Evolutionary conservation across 768 basidiomycete species (phyloP), one percentile per base, ranked within the genome.

Genomic region (Mycena metata): DNA sequence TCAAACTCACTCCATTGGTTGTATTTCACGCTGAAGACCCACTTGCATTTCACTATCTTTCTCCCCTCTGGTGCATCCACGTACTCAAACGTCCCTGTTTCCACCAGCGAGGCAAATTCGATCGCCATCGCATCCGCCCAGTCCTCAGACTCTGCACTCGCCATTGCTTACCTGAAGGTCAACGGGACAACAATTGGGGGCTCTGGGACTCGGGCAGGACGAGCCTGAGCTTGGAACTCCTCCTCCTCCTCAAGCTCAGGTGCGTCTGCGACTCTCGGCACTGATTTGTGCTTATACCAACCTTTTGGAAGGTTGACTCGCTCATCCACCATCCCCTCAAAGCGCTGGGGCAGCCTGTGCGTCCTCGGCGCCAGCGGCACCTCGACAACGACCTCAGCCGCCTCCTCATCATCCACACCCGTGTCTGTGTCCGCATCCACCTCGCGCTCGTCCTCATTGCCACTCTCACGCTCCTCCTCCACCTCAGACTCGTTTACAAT

Each of bases 151-250:
- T 52, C 30, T 52, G 51, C 52, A 11, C 35, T 39, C 3, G 51
- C 51, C 51, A 52, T 52, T 17, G 51, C 51, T 19, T 52, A 30
- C 26, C n/a, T 35, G 51, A 52, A 52, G n/a, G 45, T 46, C 45
- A 46, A 46, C 16, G 45, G 45, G 2, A 46, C 45, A n/a, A n/a
- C 1, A 8, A 33, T 52, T 24, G 51, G 26, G 8, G 51, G 9
- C 17, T 4, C 17, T 52, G 51, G 30, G 30, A 52, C 30, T 35
- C 30, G 24, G 4, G 51, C 51, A 35, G 51, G 4, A 52, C 30
- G 51, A 7, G 51, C 51, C 8, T 52, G 51, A 35, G 51, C 51
- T 52, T 33, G 51, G 12, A 52, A 52, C 51, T n/a, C n/a, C n/a
- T 30, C 6, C 30, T 33, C 51, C 51, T 52, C 51, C 51, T 55